A percentile compares a stretch with the other conserved stretches of the same genome.
phyloP scores from a whole-genome alignment of 176 grass and related monocot species.

The Luzula sylvatica region DNA sequence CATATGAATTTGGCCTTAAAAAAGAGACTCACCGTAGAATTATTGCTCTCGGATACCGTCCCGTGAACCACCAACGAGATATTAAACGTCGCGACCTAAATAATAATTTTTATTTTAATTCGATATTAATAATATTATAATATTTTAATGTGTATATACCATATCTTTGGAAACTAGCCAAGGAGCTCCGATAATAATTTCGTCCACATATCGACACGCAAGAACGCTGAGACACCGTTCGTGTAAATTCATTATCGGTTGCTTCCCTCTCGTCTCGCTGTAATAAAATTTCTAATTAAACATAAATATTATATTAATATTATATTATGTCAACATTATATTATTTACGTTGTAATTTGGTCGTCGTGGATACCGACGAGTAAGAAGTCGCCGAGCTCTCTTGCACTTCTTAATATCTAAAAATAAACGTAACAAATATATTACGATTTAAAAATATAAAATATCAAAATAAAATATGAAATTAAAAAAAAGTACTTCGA shows the following conservation, averaged over 20 bases:
- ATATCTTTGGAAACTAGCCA: slow-evolving; percentile 91
- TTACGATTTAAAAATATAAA: slow-evolving; percentile 15
- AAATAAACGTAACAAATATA: slow-evolving; percentile 15
- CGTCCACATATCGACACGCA: slow-evolving; percentile 87
- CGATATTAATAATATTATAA: background rate
- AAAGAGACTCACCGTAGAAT: slow-evolving; percentile 35
- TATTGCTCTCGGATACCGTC: slow-evolving; percentile 53
- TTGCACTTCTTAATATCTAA: slow-evolving; percentile 84
- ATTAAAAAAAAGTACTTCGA: slow-evolving; percentile 49
- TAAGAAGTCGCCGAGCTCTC: slow-evolving; percentile 86
- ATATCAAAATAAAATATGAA: slow-evolving; percentile 24
- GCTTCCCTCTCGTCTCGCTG: slow-evolving; percentile 64
- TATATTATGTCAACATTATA: background rate
- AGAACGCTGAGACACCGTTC: slow-evolving; percentile 88
- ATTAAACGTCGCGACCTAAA: slow-evolving; percentile 65
- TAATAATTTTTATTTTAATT: too few species aligned
- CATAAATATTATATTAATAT: background rate
- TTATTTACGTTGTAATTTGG: slow-evolving; percentile 54
- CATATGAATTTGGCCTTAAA: too few species aligned
- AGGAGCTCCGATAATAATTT: slow-evolving; percentile 95
- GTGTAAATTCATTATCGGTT: slow-evolving; percentile 83
- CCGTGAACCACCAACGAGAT: slow-evolving; percentile 81
- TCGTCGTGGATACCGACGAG: slow-evolving; percentile 90
- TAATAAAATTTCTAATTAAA: slow-evolving; percentile 21
- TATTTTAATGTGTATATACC: slow-evolving; percentile 27